These are phyloP conservation scores for Forsythia suspensa DNA, from an alignment of 257 asterid genomes.

Conservation along the genomic window DNA sequence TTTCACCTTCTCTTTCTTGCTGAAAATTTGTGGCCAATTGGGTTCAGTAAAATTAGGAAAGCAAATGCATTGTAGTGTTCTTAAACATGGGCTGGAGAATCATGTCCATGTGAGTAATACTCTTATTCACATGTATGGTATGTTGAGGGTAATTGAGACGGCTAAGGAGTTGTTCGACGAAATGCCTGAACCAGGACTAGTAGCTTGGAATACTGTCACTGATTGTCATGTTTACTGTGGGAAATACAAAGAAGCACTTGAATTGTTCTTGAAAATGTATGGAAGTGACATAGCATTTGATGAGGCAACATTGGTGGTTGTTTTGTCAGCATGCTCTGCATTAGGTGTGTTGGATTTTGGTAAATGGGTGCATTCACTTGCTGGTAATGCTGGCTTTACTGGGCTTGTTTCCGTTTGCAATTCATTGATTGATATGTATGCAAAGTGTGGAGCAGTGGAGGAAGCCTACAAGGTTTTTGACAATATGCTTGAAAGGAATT, in stretches of 20 bases:
- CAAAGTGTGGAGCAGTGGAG: slow-evolving; percentile 18
- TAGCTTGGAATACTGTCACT: slow-evolving; percentile 20
- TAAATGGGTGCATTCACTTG: slow-evolving; percentile 12
- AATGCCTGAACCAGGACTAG: slow-evolving; percentile 2
- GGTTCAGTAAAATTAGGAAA: slow-evolving; percentile 5
- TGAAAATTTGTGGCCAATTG: slow-evolving; percentile 13
- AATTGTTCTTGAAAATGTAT: slow-evolving; percentile 15
- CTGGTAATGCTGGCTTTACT: background rate
- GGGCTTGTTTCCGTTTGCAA: background rate
- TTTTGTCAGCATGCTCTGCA: slow-evolving; percentile 19
- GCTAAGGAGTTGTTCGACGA: slow-evolving; percentile 14
- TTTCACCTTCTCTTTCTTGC: slow-evolving; percentile 19
- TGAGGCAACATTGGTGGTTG: slow-evolving; percentile 13
- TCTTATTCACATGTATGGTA: slow-evolving; percentile 22
- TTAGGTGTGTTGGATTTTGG: slow-evolving; percentile 11
- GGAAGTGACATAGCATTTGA: slow-evolving; percentile 3
- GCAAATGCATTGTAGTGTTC: slow-evolving; percentile 7
- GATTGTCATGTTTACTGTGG: slow-evolving; percentile 12
- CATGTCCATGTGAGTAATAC: slow-evolving; percentile 17
- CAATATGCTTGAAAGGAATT: background rate
- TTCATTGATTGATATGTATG: slow-evolving; percentile 21
- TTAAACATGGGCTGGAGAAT: slow-evolving; percentile 4
- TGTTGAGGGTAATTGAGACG: slow-evolving; percentile 2
- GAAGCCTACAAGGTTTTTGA: slow-evolving; percentile 10
- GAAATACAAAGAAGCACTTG: background rate